Evolutionary conservation across 768 basidiomycete species (phyloP).

Genomic region (Suillus weaverae): DNA sequence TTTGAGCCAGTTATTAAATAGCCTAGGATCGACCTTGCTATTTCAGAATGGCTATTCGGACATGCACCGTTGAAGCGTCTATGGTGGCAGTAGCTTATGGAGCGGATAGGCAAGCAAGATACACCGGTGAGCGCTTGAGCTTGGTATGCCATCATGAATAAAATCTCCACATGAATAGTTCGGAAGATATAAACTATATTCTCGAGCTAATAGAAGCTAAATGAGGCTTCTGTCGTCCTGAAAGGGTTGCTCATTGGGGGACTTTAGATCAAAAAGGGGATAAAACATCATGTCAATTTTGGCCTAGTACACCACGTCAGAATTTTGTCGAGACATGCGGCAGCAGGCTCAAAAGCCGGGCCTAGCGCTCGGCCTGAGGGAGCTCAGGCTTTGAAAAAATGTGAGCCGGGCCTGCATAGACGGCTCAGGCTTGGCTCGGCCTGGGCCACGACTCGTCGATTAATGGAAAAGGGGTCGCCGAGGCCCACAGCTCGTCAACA

Average conservation of each 20-base stretch:
- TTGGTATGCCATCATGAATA: neutral
- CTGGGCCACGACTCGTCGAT: too few relatives aligned
- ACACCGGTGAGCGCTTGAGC: neutral
- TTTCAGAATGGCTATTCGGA: neutral
- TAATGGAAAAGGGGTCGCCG: too few relatives aligned
- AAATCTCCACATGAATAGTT: neutral
- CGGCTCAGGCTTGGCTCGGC: too few relatives aligned
- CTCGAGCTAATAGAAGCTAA: neutral
- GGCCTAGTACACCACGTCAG: neutral
- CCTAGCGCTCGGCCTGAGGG: too few relatives aligned
- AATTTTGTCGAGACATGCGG: too few relatives aligned
- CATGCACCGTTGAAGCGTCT: neutral
- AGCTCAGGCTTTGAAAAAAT: too few relatives aligned
- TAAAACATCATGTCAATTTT: too few relatives aligned
- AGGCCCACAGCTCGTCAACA: too few relatives aligned
- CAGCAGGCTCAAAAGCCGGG: too few relatives aligned
- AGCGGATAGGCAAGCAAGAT: neutral
- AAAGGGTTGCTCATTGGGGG: neutral
- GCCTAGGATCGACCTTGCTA: neutral
- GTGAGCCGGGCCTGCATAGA: too few relatives aligned
- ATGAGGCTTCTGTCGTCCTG: neutral
- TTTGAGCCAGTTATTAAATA: slow-evolving; percentile 3
- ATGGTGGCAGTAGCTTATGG: neutral
- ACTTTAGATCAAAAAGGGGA: neutral
- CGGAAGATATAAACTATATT: too few relatives aligned